phyloP scores from a whole-genome alignment of 75 land plant species.

The Isoetes taiwanensis region DNA sequence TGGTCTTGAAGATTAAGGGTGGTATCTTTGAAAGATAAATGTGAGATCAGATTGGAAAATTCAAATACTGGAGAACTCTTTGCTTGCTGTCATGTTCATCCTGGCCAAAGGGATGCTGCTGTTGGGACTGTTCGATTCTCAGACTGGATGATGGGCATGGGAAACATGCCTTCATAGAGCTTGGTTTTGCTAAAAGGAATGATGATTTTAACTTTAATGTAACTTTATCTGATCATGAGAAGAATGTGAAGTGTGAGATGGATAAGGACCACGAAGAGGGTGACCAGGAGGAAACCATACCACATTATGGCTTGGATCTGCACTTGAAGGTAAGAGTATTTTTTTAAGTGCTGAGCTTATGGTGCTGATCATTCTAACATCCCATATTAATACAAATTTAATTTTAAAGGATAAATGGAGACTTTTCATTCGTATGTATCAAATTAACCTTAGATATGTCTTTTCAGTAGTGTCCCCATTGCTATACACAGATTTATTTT shows the following conservation, averaged over 20 bases:
- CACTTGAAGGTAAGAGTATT: too few relatives aligned
- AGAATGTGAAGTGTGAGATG: neutral
- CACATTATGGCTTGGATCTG: too few relatives aligned
- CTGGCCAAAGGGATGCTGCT: neutral
- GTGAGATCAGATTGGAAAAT: neutral
- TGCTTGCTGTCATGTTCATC: neutral
- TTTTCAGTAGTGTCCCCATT: too few relatives aligned
- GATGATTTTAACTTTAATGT: conserved; percentile 5
- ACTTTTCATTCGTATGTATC: too few relatives aligned
- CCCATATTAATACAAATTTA: too few relatives aligned
- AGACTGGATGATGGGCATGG: conserved; percentile 1
- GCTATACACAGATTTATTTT: too few relatives aligned
- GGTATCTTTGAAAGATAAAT: neutral
- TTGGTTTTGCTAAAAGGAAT: neutral
- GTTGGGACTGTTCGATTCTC: neutral
- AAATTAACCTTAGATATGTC: too few relatives aligned
- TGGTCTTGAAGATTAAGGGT: neutral
- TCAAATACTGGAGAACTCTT: conserved; percentile 6
- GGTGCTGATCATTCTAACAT: too few relatives aligned
- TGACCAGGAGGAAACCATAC: too few relatives aligned
- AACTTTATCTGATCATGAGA: neutral
- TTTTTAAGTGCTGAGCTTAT: too few relatives aligned
- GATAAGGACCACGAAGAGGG: too few relatives aligned
- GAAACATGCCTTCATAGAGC: neutral
- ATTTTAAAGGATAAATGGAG: too few relatives aligned